These are phyloP conservation scores for Colletotrichum limetticola DNA, from an alignment of 2,329 filamentous ascomycete species.

Conservation along the genomic window DNA sequence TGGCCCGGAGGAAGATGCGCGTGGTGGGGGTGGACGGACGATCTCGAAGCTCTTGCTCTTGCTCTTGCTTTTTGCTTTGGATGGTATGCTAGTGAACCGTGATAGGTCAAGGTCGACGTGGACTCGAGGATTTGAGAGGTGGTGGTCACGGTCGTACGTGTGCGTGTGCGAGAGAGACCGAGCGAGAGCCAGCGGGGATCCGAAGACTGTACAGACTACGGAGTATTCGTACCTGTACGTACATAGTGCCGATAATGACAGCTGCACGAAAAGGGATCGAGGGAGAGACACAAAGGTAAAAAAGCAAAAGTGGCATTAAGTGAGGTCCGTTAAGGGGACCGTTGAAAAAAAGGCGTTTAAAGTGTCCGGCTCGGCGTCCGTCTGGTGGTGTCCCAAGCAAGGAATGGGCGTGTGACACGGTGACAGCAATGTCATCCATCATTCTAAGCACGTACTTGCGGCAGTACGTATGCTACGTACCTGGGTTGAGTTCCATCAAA, in stretches of 20 bases:
- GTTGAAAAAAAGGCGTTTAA: background rate
- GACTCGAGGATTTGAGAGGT: too few relatives aligned
- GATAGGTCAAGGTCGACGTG: too few relatives aligned
- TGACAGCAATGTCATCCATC: background rate
- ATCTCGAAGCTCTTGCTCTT: background rate
- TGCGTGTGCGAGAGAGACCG: background rate
- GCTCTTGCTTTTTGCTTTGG: background rate
- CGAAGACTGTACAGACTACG: background rate
- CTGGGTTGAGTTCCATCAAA: background rate
- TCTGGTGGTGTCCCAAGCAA: slow-evolving; percentile 7
- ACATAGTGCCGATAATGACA: too few relatives aligned
- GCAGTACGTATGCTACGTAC: too few relatives aligned
- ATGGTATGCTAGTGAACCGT: background rate
- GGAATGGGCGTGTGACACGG: background rate
- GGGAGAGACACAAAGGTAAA: background rate
- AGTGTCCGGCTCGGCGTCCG: slow-evolving; percentile 17
- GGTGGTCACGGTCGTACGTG: background rate
- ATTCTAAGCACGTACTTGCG: background rate
- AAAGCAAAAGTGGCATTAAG: background rate
- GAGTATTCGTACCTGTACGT: too few relatives aligned
- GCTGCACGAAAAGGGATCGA: too few relatives aligned
- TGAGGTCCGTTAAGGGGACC: background rate
- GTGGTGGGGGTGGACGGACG: background rate
- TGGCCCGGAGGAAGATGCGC: background rate
- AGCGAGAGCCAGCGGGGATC: background rate